Evolutionary conservation across 306 rosid species (phyloP).

Genomic region (Fragaria vesca): DNA sequence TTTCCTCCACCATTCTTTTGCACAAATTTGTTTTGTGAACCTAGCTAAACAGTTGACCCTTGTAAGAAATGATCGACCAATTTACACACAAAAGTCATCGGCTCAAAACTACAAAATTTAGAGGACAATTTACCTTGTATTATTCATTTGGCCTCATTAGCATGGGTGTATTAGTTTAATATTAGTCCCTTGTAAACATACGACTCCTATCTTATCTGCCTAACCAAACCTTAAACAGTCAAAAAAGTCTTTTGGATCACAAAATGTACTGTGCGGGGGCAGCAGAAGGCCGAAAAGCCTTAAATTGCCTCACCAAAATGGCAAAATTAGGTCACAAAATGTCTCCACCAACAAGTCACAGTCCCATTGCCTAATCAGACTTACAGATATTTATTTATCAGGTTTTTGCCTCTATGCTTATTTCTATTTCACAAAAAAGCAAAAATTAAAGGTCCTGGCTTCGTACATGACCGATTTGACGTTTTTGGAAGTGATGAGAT

Average conservation of each 20-base stretch:
- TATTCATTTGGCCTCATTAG: neutral
- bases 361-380: conserved; percentile 1
- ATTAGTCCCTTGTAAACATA: neutral
- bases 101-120: no score
- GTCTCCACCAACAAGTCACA: conserved; percentile 4
- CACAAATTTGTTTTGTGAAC: no score
- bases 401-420: neutral
- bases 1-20: no score
- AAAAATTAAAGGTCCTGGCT: neutral
- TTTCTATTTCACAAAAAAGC: neutral
- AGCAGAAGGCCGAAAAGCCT: neutral
- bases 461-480: conserved; percentile 4
- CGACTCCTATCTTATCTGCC: neutral
- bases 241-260: neutral
- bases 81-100: no score
- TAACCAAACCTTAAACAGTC: conserved; percentile 2
- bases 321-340: neutral
- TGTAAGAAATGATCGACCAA: no score
- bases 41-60: no score
- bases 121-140: neutral
- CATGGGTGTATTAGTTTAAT: neutral
- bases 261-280: neutral
- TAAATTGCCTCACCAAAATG: neutral
- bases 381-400: neutral
- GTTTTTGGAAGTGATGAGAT: conserved; percentile 15